Conservation (phyloP, 106 monocot species). For the Xerophyta viscosa region DNA sequence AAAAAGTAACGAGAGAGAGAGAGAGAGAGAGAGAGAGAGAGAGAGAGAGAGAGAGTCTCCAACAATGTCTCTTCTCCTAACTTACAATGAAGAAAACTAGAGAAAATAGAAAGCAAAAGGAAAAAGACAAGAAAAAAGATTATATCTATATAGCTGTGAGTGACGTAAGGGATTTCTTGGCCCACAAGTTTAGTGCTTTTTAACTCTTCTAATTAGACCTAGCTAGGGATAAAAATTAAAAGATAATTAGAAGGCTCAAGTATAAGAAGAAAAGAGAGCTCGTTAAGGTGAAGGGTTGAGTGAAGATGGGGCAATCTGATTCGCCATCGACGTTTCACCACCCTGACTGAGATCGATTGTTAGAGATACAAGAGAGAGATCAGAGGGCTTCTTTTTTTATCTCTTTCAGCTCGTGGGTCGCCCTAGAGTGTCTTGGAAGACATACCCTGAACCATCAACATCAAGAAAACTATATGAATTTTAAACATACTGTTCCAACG, state of each 20-base stretch:
- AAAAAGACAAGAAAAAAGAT: constrained; percentile 10
- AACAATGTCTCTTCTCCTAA: background rate
- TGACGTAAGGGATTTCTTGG: constrained; percentile 33
- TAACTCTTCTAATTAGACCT: no score
- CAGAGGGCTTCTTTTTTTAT: no score
- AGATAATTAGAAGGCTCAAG: no score
- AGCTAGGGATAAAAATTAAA: no score
- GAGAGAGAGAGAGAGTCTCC: no score
- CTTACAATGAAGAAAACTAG: constrained; percentile 1
- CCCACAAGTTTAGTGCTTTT: constrained; percentile 45
- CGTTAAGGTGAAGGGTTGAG: constrained; percentile 36
- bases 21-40: background rate
- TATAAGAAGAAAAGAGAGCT: no score
- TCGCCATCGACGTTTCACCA: constrained; percentile 49
- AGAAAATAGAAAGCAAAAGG: background rate
- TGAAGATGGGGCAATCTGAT: constrained; percentile 57
- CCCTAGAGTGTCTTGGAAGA: constrained; percentile 63
- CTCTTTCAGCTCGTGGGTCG: constrained; percentile 21
- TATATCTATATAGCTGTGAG: background rate
- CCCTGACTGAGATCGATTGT: constrained; percentile 6
- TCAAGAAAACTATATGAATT: no score
- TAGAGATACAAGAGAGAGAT: background rate
- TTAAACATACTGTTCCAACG: no score
- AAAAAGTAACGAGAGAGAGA: background rate
- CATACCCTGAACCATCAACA: no score